Percentiles rank a stretch among this genome's conserved stretches.
Evolutionary conservation across 805 yeast species (phyloP).

Genomic region (Teunomyces kruisii): DNA sequence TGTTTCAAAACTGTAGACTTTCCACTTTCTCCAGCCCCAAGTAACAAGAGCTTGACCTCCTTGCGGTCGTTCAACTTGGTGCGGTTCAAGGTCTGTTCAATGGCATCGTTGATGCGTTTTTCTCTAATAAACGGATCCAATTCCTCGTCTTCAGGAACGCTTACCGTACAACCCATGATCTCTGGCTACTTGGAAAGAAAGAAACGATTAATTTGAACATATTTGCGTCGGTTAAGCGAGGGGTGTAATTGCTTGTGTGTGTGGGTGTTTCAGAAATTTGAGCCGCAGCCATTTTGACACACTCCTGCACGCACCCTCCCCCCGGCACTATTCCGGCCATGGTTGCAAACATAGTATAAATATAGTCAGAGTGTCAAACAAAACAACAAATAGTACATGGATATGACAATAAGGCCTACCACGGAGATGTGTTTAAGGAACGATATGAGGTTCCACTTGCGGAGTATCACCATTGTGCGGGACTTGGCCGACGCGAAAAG

Average conservation of each 20-base stretch:
- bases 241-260: not conserved
- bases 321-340: not conserved
- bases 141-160: slow-evolving; percentile 44
- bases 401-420: slow-evolving; percentile 18
- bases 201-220: not conserved
- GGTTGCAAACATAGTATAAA: not conserved
- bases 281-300: slow-evolving; percentile 20
- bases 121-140: slow-evolving; percentile 55
- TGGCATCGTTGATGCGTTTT: slow-evolving; percentile 56
- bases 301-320: not conserved
- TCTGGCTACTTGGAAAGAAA: not conserved
- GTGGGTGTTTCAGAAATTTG: slow-evolving; percentile 4
- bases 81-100: slow-evolving; percentile 59
- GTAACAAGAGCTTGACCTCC: slow-evolving; percentile 68
- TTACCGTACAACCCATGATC: slow-evolving; percentile 70
- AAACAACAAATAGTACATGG: slow-evolving; percentile 21
- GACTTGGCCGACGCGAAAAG: not conserved
- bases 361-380: slow-evolving; percentile 21
- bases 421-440: slow-evolving; percentile 19
- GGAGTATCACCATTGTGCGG: slow-evolving; percentile 8
- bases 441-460: slow-evolving; percentile 19
- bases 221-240: not conserved
- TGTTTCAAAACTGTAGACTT: slow-evolving; percentile 92
- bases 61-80: slow-evolving; percentile 53
- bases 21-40: slow-evolving; percentile 95